Evolutionary conservation across 1,284 basidiomycete species (phyloP), one percentile per base, ranked within the genome.

Genomic region (Irpex sp.): DNA sequence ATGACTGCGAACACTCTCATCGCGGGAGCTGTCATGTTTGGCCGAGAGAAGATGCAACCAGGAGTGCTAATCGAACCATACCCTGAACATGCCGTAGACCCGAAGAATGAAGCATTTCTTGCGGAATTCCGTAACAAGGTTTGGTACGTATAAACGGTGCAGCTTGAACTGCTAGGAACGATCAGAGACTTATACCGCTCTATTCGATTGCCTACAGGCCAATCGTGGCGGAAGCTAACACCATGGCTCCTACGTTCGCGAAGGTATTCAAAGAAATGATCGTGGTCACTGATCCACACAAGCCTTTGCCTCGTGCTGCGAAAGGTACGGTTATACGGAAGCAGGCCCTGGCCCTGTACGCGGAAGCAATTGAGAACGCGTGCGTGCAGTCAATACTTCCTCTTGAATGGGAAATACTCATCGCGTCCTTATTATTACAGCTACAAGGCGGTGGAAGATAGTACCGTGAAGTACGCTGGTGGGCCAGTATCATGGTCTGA

Each of bases 261-360:
- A 70, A 77, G 38, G 67, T 80, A 15, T 78, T 77, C 66, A 79
- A 67, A 55, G 69, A 71, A 68, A 73, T 74, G 72, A 71, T 75
- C 21, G 7, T 75, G 9, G 66, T 75, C 11, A 62, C 72, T 5
- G 62, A 64, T 3, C 66, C 69, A 0, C 11, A 11, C 8, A 74
- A 72, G 48, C 70, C 68, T 17, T 67, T 75, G 51, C 65, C 64
- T 0, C 73, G 72, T 54, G 74, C 76, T 0, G 68, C 67, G 0
- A 77, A 77, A 63, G 69, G 62, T 26, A 73, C 72, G 1, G 58
- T 65, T 6, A 66, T 72, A 8, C 68, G 74, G 3, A 69, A 72
- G 49, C 67, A 67, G 6, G 67, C 72, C 3, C 58, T 76, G 9
- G 59, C 52, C 0, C 62, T 71, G 2, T 77, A 76, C 64, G 67